Percentiles rank a stretch among this genome's conserved stretches.
phyloP scores from a whole-genome alignment of 345 rosid species.

The Bruguiera gymnorhiza region DNA sequence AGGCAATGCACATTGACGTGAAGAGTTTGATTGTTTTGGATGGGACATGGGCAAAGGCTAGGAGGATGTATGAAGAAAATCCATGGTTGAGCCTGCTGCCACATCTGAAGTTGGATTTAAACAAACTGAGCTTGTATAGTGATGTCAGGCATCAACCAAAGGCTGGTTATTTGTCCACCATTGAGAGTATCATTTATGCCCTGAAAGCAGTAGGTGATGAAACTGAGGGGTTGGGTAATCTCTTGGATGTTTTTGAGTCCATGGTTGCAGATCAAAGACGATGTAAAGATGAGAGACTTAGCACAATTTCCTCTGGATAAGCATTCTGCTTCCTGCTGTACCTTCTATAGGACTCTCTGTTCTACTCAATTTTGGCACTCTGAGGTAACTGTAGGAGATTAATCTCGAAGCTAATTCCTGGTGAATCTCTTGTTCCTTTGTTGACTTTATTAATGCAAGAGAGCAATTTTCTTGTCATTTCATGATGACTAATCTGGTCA shows the following conservation, averaged over 20 bases:
- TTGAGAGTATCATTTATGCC: constrained; percentile 71
- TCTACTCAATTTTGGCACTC: no score
- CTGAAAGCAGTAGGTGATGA: constrained; percentile 58
- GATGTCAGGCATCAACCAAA: constrained; percentile 79
- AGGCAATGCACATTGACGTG: constrained; percentile 38
- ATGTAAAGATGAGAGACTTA: constrained; percentile 53
- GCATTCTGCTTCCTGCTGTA: neutral
- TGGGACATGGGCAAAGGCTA: constrained; percentile 87
- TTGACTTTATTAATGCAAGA: no score
- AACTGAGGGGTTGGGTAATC: constrained; percentile 45
- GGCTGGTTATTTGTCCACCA: constrained; percentile 68
- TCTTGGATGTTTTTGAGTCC: constrained; percentile 69
- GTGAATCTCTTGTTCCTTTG: no score
- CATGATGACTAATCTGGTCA: no score
- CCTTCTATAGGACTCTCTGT: no score
- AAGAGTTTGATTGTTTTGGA: constrained; percentile 78
- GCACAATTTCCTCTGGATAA: constrained; percentile 18
- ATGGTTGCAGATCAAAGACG: constrained; percentile 80
- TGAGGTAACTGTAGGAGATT: no score
- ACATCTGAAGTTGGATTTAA: constrained; percentile 65
- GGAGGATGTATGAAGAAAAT: constrained; percentile 69
- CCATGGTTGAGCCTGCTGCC: constrained; percentile 85
- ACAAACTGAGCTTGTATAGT: constrained; percentile 53
- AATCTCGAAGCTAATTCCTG: no score
- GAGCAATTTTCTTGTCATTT: no score